Percentiles rank a stretch among this genome's conserved stretches.
These are phyloP conservation scores for Saccharomyces hybrid DNA, from an alignment of 1,139 yeast species.

Conservation along the genomic window DNA sequence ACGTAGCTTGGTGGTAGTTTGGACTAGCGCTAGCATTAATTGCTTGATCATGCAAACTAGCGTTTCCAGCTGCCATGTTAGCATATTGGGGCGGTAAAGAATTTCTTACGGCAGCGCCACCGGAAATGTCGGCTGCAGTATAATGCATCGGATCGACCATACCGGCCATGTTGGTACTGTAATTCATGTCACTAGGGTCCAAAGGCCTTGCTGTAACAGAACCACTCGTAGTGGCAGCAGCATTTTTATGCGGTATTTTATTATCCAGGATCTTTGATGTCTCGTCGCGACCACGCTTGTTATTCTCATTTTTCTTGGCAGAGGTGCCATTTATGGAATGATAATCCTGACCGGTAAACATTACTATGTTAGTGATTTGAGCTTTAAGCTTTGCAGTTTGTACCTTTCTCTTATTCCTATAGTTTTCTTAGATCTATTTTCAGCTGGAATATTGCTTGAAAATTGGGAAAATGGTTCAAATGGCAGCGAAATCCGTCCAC, in stretches of 20 bases:
- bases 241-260: background rate
- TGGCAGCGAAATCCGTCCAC: background rate
- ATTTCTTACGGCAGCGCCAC: background rate
- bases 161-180: background rate
- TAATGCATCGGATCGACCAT: background rate
- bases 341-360: background rate
- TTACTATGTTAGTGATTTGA: background rate
- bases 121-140: background rate
- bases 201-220: background rate
- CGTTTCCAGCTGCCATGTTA: background rate
- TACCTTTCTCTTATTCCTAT: background rate
- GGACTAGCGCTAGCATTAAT: background rate
- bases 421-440: background rate
- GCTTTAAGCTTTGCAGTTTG: background rate
- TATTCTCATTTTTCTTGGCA: conserved; percentile 1
- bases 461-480: background rate
- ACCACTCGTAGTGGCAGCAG: background rate
- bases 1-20: background rate
- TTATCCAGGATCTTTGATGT: background rate
- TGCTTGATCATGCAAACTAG: background rate
- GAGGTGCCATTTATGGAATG: background rate
- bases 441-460: background rate
- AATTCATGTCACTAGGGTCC: background rate
- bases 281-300: background rate
- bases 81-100: background rate